phyloP scores from a whole-genome alignment of 352 stramenopile genomes.

The Pythium myriotylum region DNA sequence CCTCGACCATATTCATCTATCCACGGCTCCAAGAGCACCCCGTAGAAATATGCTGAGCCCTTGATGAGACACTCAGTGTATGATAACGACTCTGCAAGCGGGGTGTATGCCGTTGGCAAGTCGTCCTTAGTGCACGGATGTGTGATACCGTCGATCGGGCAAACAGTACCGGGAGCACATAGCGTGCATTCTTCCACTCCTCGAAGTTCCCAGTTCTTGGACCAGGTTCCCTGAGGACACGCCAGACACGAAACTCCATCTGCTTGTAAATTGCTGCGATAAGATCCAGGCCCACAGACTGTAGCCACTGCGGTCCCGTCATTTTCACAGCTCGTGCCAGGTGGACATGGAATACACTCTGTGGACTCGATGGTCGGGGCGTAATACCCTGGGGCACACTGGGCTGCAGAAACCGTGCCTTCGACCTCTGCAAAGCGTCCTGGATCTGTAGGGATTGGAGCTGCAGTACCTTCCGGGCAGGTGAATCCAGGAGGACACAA shows the following conservation, averaged over 20 bases:
- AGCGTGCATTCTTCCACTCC: slow-evolving; percentile 92
- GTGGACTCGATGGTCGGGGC: slow-evolving; percentile 95
- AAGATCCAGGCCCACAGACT: slow-evolving; percentile 93
- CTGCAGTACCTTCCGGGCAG: slow-evolving; percentile 92
- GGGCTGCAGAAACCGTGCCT: slow-evolving; percentile 89
- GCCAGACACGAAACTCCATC: slow-evolving; percentile 90
- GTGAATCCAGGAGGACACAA: slow-evolving; percentile 94
- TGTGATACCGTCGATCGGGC: slow-evolving; percentile 94
- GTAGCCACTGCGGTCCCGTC: slow-evolving; percentile 88
- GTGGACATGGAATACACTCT: slow-evolving; percentile 91
- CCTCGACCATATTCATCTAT: slow-evolving; percentile 93
- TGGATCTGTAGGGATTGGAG: slow-evolving; percentile 91
- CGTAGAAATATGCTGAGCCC: slow-evolving; percentile 90
- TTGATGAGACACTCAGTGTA: slow-evolving; percentile 89
- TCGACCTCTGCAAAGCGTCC: slow-evolving; percentile 92
- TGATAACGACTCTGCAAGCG: slow-evolving; percentile 81
- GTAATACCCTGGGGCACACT: slow-evolving; percentile 96
- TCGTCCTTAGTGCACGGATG: slow-evolving; percentile 92
- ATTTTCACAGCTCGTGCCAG: slow-evolving; percentile 90
- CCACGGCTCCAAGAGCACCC: slow-evolving; percentile 94
- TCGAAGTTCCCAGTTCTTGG: slow-evolving; percentile 97
- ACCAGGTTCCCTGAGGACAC: slow-evolving; percentile 96
- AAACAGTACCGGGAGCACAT: slow-evolving; percentile 93
- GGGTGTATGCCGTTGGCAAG: slow-evolving; percentile 91
- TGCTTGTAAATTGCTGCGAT: slow-evolving; percentile 81